Evolutionary conservation across 192 early-diverging fungal genomes (phyloP).

Genomic region (Phycomyces blakesleeanus): DNA sequence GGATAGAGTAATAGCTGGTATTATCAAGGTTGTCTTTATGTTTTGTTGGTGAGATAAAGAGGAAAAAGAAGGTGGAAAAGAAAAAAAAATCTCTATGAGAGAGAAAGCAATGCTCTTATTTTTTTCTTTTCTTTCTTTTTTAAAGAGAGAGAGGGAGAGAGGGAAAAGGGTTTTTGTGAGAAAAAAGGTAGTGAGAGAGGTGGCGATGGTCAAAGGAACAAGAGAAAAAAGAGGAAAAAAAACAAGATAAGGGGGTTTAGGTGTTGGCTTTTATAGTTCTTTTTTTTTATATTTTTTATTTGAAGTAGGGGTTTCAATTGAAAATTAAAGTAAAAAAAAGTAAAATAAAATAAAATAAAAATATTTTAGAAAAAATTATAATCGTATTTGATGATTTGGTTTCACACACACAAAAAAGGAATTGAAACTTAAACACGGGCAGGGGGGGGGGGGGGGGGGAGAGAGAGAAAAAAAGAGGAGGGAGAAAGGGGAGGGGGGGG

Average conservation of each 20-base stretch:
- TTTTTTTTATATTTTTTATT: conserved; percentile 4
- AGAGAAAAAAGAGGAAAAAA: conserved; percentile 14
- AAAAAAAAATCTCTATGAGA: conserved; percentile 5
- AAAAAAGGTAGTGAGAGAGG: conserved; percentile 5
- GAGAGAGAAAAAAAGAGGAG: background rate
- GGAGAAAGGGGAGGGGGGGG: background rate
- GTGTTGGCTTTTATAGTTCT: background rate
- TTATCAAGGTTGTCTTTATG: too few species aligned
- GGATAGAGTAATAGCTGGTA: too few species aligned
- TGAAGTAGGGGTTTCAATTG: conserved; percentile 3
- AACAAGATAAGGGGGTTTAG: conserved; percentile 9
- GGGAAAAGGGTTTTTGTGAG: background rate
- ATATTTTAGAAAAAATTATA: too few species aligned
- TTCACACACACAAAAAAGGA: too few species aligned
- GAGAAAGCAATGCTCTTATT: background rate
- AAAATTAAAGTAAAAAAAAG: conserved; percentile 10
- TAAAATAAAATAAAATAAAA: background rate
- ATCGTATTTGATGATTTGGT: too few species aligned
- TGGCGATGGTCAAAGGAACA: conserved; percentile 5
- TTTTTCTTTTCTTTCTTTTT: too few species aligned
- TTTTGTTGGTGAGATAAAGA: conserved; percentile 3
- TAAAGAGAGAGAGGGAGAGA: conserved; percentile 9
- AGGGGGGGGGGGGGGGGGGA: background rate
- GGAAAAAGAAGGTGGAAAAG: conserved; percentile 9
- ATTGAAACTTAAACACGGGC: background rate